phyloP scores from a whole-genome alignment of 257 asterid species.

The Plantago major region DNA sequence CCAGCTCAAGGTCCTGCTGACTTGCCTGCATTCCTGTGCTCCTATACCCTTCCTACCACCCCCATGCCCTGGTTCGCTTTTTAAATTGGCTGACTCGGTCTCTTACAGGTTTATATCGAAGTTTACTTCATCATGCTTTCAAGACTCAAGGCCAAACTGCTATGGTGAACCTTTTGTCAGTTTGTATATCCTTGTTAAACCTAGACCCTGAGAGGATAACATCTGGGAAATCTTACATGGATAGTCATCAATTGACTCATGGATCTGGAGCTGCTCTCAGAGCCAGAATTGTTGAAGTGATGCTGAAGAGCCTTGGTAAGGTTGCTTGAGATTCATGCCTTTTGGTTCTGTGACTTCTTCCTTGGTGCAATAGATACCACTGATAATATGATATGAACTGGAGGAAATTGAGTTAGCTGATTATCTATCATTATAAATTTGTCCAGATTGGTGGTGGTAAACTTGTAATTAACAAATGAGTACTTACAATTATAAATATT shows the following conservation, averaged over 20 bases:
- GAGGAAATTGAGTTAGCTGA: conserved; percentile 7
- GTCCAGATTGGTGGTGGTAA: too few species aligned
- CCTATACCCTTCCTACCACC: background rate
- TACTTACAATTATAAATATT: too few species aligned
- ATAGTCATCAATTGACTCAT: conserved; percentile 50
- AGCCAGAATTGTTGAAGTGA: conserved; percentile 67
- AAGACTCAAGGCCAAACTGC: conserved; percentile 83
- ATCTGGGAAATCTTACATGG: conserved; percentile 62
- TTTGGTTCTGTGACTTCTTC: conserved; percentile 16
- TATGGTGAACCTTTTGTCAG: conserved; percentile 64
- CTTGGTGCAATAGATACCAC: background rate
- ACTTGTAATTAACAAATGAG: too few species aligned
- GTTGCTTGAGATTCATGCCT: conserved; percentile 25
- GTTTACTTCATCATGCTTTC: conserved; percentile 71
- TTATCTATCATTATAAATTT: background rate
- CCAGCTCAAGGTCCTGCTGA: conserved; percentile 66
- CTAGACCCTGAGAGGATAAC: conserved; percentile 72
- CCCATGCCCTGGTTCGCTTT: background rate
- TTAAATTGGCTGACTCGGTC: conserved; percentile 26
- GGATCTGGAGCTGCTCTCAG: conserved; percentile 52
- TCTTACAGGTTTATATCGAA: conserved; percentile 63
- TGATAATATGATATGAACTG: conserved; percentile 1
- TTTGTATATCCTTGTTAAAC: conserved; percentile 70
- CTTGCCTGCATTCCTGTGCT: conserved; percentile 18
- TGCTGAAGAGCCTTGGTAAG: conserved; percentile 75